These are phyloP conservation scores for Corymbia calophylla DNA, from an alignment of 441 rosid species.

Conservation along the genomic window DNA sequence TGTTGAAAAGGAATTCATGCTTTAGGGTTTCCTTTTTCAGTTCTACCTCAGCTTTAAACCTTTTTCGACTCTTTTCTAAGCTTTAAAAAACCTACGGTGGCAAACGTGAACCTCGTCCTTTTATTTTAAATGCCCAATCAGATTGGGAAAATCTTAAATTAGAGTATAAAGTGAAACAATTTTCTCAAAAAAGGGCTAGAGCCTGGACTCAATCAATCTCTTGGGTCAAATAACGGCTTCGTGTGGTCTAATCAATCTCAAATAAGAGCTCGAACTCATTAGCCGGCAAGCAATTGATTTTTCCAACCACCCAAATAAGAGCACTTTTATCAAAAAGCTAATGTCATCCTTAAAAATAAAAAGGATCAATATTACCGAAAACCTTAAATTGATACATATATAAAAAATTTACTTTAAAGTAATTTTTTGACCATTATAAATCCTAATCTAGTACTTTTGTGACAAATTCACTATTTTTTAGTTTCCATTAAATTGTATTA, in stretches of 20 bases:
- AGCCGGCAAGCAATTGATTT: no score
- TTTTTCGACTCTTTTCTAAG: not conserved
- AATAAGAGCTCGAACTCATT: not conserved
- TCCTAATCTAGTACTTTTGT: accelerated
- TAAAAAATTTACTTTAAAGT: no score
- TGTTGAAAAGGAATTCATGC: not conserved
- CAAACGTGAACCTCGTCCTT: not conserved
- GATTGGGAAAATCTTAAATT: no score
- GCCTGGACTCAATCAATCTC: no score
- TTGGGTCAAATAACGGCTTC: no score
- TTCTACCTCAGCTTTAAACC: not conserved
- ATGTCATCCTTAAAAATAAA: not conserved
- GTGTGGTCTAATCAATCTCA: no score
- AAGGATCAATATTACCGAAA: not conserved
- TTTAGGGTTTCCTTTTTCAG: not conserved
- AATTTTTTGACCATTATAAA: no score
- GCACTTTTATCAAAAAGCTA: not conserved
- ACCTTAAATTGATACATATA: no score
- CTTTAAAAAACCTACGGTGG: not conserved
- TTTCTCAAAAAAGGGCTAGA: not conserved
- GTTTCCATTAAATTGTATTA: no score
- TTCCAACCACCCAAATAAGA: not conserved
- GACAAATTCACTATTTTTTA: no score
- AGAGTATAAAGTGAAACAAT: no score
- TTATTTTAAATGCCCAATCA: not conserved